Conservation (phyloP, 2,329 filamentous ascomycete species). For the Seiridium cupressi region DNA sequence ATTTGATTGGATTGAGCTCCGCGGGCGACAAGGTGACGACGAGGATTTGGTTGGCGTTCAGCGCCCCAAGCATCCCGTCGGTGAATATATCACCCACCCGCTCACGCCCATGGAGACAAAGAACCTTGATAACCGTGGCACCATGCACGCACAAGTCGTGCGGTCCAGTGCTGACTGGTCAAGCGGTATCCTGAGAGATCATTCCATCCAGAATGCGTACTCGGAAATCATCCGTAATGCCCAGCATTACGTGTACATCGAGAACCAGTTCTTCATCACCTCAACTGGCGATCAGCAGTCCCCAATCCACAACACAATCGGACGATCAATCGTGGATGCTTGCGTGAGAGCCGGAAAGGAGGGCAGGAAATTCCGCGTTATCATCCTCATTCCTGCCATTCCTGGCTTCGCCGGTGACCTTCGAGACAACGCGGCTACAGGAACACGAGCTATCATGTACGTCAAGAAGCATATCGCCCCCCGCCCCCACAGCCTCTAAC, state of each 20-base stretch:
- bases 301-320: slow-evolving; percentile 86
- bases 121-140: slow-evolving; percentile 62
- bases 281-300: slow-evolving; percentile 85
- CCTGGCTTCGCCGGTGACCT: slow-evolving; percentile 94
- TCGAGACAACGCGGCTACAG: slow-evolving; percentile 75
- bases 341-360: slow-evolving; percentile 79
- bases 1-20: slow-evolving; percentile 82
- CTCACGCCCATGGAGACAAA: slow-evolving; percentile 68
- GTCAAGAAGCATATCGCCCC: neutral
- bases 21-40: slow-evolving; percentile 72
- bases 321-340: slow-evolving; percentile 86
- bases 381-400: slow-evolving; percentile 85
- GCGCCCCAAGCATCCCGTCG: slow-evolving; percentile 83
- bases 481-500: too few relatives aligned
- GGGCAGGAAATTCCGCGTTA: slow-evolving; percentile 83
- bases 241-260: slow-evolving; percentile 93
- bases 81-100: slow-evolving; percentile 83
- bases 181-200: slow-evolving; percentile 80
- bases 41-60: slow-evolving; percentile 89
- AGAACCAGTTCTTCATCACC: slow-evolving; percentile 98
- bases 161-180: slow-evolving; percentile 92
- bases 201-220: slow-evolving; percentile 87
- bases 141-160: slow-evolving; percentile 80
- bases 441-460: slow-evolving; percentile 29
- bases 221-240: slow-evolving; percentile 81